phyloP scores from a whole-genome alignment of 805 yeast genomes.

The Yarrowia sp. region DNA sequence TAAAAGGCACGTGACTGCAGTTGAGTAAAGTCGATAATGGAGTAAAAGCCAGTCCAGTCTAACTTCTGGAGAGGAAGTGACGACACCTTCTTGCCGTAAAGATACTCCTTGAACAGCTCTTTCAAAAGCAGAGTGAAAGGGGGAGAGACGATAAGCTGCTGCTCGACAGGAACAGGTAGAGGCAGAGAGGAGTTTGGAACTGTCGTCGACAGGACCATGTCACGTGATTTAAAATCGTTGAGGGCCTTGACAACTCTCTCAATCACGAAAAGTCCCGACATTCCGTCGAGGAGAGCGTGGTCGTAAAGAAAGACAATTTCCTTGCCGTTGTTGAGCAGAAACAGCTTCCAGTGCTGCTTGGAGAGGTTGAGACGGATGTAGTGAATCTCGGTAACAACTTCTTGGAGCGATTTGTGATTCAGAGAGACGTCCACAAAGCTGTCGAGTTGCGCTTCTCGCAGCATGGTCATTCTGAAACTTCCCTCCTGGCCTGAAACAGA shows the following conservation, averaged over 20 bases:
- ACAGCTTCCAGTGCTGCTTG: slow-evolving; percentile 32
- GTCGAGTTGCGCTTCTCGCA: neutral
- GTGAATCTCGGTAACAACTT: neutral
- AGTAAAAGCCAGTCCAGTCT: neutral
- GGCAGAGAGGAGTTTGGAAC: neutral
- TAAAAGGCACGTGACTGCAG: neutral
- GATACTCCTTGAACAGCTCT: neutral
- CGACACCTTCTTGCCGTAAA: neutral
- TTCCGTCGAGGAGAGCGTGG: slow-evolving; percentile 34
- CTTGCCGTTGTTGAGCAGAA: slow-evolving; percentile 20
- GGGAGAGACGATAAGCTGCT: neutral
- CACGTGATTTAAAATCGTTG: neutral
- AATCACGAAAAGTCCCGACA: slow-evolving; percentile 29
- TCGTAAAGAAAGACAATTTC: slow-evolving; percentile 31
- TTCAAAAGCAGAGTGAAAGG: neutral
- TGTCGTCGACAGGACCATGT: neutral
- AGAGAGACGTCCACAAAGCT: neutral
- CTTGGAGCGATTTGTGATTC: neutral
- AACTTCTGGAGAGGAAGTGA: neutral
- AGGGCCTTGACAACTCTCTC: neutral
- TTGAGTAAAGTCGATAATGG: neutral
- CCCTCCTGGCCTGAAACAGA: neutral
- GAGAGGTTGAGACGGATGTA: neutral
- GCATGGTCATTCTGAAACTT: neutral
- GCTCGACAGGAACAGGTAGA: neutral